These are phyloP conservation scores for Arachis hypogaea DNA, from an alignment of 306 rosid species.

Conservation along the genomic window DNA sequence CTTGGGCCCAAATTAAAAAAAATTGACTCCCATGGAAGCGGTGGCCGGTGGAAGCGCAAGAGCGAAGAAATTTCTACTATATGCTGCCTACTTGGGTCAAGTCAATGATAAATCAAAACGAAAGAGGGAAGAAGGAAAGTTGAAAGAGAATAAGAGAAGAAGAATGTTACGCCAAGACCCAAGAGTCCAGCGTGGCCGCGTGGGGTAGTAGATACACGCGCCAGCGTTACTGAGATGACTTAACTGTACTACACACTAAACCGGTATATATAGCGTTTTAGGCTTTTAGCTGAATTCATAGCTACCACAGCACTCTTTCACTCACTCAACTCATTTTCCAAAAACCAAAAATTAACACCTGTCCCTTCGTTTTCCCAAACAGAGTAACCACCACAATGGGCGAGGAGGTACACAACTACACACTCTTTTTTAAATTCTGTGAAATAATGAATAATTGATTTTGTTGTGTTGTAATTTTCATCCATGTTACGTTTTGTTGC, in stretches of 20 bases:
- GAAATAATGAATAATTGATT: no score
- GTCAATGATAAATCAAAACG: not conserved
- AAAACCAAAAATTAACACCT: not conserved
- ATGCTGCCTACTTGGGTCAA: not conserved
- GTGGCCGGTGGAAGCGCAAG: not conserved
- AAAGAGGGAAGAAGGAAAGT: no score
- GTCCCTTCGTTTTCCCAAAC: not conserved
- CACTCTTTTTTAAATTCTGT: no score
- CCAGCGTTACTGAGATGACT: no score
- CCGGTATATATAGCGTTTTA: no score
- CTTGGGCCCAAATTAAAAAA: not conserved
- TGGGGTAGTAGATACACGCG: not conserved
- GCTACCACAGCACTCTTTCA: no score
- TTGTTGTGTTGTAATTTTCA: not conserved
- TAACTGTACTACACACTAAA: not conserved
- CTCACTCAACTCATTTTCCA: no score
- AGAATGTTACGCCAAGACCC: no score
- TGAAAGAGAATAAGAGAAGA: no score
- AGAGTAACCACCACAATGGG: slow-evolving; percentile 24
- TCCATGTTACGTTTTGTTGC: slow-evolving; percentile 55
- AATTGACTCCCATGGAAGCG: not conserved
- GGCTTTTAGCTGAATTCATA: no score
- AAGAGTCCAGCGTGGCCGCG: not conserved
- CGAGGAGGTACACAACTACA: slow-evolving; percentile 19
- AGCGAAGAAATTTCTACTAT: not conserved